Evolutionary conservation across 805 yeast species (phyloP).

Genomic region (Wickerhamiella hasegawae): DNA sequence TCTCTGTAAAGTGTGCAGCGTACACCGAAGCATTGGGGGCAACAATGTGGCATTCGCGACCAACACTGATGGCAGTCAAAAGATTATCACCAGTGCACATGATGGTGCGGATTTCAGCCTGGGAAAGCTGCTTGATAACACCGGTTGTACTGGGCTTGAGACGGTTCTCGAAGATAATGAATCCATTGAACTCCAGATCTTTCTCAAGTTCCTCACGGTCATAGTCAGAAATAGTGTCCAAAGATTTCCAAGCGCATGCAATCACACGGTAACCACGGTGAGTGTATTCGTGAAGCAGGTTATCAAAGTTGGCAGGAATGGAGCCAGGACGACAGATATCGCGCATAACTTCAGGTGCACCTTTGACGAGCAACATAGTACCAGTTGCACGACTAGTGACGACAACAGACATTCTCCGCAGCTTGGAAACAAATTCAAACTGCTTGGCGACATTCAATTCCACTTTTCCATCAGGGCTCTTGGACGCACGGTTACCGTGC

Average conservation of each 20-base stretch:
- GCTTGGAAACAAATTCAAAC: constrained; percentile 70
- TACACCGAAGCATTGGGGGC: constrained; percentile 30
- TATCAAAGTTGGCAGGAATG: constrained; percentile 61
- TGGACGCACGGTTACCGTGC: constrained; percentile 7
- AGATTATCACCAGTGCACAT: constrained; percentile 99
- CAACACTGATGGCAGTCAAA: constrained; percentile 87
- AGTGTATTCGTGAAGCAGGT: constrained; percentile 65
- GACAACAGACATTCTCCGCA: constrained; percentile 84
- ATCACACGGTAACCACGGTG: constrained; percentile 91
- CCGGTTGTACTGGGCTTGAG: constrained; percentile 51
- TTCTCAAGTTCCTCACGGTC: constrained; percentile 52
- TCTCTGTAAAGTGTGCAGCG: constrained; percentile 37
- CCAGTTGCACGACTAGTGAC: constrained; percentile 28
- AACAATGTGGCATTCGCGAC: constrained; percentile 63
- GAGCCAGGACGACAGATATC: constrained; percentile 58
- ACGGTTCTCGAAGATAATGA: constrained; percentile 84
- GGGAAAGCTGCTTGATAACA: constrained; percentile 41
- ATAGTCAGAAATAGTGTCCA: constrained; percentile 41
- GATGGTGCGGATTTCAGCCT: constrained; percentile 63
- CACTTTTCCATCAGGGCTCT: constrained; percentile 3
- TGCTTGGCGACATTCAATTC: constrained; percentile 32
- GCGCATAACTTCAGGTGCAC: constrained; percentile 91
- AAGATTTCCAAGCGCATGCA: constrained; percentile 75
- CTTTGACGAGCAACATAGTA: constrained; percentile 57
- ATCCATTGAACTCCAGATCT: constrained; percentile 63